Evolutionary conservation across 2,329 filamentous ascomycete genomes (phyloP).

Genomic region (Ophioceras dolichostomum): DNA sequence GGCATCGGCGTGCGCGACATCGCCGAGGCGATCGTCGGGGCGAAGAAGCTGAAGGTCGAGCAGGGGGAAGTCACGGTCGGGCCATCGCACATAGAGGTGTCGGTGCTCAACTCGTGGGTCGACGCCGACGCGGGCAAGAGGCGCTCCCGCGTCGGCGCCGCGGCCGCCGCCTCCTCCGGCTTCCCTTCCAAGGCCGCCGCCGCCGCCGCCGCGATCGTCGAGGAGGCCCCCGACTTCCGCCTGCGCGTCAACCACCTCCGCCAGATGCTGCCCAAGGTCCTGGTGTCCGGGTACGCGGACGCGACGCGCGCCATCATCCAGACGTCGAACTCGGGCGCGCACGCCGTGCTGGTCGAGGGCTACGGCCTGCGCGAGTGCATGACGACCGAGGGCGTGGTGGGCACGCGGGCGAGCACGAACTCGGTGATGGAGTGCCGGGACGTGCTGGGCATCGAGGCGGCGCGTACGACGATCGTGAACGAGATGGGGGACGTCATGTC

Average conservation of each 20-base stretch:
- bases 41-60: constrained; percentile 72
- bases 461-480: constrained; percentile 72
- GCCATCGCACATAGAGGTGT: constrained; percentile 57
- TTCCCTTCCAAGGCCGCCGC: constrained; percentile 27
- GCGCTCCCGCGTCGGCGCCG: constrained; percentile 28
- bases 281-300: constrained; percentile 81
- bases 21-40: constrained; percentile 59
- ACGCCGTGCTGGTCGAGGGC: constrained; percentile 79
- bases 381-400: constrained; percentile 84
- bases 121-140: constrained; percentile 35
- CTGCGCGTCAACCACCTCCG: constrained; percentile 77
- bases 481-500: constrained; percentile 88
- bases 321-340: constrained; percentile 56
- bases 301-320: constrained; percentile 82
- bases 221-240: constrained; percentile 51
- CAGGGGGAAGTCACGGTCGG: constrained; percentile 5
- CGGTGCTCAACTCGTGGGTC: constrained; percentile 44
- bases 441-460: constrained; percentile 90
- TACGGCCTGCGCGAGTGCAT: constrained; percentile 85
- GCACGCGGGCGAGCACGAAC: constrained; percentile 64
- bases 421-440: constrained; percentile 81
- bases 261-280: constrained; percentile 66
- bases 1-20: constrained; percentile 68
- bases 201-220: constrained; percentile 20
- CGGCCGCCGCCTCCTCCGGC: constrained; percentile 24